Base-by-base conservation (phyloP, 1,284 basidiomycete genomes). In the Ceratobasidium sp. region DNA sequence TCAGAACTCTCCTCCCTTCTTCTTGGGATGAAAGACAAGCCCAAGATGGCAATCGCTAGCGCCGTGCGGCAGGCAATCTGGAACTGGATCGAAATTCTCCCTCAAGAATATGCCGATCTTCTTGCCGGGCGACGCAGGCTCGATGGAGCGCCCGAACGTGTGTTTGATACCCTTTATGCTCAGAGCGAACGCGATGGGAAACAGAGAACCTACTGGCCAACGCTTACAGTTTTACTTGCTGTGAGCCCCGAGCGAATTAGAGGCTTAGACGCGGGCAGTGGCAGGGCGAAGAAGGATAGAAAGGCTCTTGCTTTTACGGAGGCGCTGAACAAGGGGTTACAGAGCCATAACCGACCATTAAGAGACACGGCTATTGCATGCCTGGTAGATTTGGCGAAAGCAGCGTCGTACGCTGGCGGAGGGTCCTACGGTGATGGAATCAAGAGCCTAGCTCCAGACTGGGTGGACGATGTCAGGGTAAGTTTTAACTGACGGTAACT, bases 61-160 rank as follows among this genome's bases (percentile, higher is more conserved):
- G 89, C 91, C 21, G 84, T 98, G 41, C 88, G 94, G 16, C 86
- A 88, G 43, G 93, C 93, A 0, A 85, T 98, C 35, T 97, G 95
- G 95, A 94, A 93, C 74, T 98, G 95, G 95, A 91, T 98, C 61
- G 90, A 93, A 58, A 85, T 89, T 16, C 93, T 91, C 78, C 92
- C 94, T 0, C 82, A 85, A 13, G 94, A 98, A 78, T 98, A 91
- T 79, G 90, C 91, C 63, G 89, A 91, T 3, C 85, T 90, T 3
- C 85, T 94, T 49, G 84, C 87, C 8, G 79, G 79, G 8, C 83
- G 85, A 14, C 85, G 89, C 57, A 88, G 90, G 44, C 83, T 93
- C 16, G 95, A 96, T 73, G 92, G 92, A 57, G 89, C 89, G 0
- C 89, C 94, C 0, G 94, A 96, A 78, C 87, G 91, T 14, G 87